A percentile compares a stretch with the other conserved stretches of the same genome.
These are phyloP conservation scores for Parathielavia hyrcaniae DNA, from an alignment of 495 filamentous ascomycete genomes.

Conservation along the genomic window DNA sequence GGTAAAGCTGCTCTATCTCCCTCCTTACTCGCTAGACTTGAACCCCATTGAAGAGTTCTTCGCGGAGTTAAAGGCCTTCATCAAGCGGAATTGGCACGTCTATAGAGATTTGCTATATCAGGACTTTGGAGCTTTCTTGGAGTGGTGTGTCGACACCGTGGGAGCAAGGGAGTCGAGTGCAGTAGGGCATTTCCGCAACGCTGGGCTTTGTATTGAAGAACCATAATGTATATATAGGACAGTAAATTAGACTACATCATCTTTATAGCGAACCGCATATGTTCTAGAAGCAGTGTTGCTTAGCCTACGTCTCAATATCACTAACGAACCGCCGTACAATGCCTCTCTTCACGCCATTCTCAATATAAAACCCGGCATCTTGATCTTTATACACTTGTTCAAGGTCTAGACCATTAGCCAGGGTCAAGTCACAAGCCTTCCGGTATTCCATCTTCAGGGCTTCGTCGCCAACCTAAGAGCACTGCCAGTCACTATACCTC, in stretches of 20 bases:
- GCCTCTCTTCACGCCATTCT: background rate
- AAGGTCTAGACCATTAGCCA: background rate
- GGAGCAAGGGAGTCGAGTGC: no score
- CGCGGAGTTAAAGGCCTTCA: no score
- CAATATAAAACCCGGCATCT: background rate
- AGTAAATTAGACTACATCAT: background rate
- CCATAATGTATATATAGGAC: no score
- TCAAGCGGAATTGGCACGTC: no score
- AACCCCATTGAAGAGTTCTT: no score
- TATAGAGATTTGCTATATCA: no score
- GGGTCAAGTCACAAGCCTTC: background rate
- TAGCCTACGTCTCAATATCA: background rate
- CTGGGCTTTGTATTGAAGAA: no score
- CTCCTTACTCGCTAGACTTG: no score
- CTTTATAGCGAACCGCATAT: background rate
- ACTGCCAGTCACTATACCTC: slow-evolving; percentile 1
- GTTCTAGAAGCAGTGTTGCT: background rate
- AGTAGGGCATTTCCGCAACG: no score
- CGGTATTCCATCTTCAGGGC: background rate
- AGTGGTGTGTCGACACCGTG: no score
- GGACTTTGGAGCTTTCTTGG: no score
- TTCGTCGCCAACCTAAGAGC: background rate
- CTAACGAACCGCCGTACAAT: background rate
- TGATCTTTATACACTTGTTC: background rate
- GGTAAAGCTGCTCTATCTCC: no score